Conservation (phyloP, 2,329 filamentous ascomycete genomes). For the Diaporthe helianthi region DNA sequence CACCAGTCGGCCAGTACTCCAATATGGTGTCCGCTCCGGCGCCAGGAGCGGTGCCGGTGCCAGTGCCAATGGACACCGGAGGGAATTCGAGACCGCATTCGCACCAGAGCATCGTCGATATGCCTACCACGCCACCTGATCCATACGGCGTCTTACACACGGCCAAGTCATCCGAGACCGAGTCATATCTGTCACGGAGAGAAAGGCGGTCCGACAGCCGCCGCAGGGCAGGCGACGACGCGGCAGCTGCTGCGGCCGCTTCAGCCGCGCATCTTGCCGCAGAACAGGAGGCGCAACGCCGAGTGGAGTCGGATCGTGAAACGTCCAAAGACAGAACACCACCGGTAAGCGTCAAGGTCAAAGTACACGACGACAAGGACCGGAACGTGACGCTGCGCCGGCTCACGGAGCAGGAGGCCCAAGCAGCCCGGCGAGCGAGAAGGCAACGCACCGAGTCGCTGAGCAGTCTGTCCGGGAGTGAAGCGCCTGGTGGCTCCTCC, state of each 20-base stretch:
- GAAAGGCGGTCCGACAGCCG: constrained; percentile 55
- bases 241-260: constrained; percentile 56
- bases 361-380: constrained; percentile 66
- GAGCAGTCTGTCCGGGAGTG: constrained; percentile 64
- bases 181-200: constrained; percentile 51
- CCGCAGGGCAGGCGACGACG: constrained; percentile 52
- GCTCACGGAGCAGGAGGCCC: constrained; percentile 66
- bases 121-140: constrained; percentile 64
- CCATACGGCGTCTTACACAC: constrained; percentile 54
- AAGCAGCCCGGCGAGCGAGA: constrained; percentile 49
- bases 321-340: constrained; percentile 48
- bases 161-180: constrained; percentile 48
- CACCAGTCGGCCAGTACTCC: constrained; percentile 29
- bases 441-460: constrained; percentile 57
- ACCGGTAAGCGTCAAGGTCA: constrained; percentile 65
- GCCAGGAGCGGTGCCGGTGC: constrained; percentile 8
- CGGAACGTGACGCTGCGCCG: constrained; percentile 67
- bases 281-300: constrained; percentile 51
- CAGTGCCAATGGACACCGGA: constrained; percentile 27
- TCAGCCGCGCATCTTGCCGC: constrained; percentile 57
- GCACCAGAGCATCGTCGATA: constrained; percentile 49
- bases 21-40: constrained; percentile 26
- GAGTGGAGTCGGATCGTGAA: constrained; percentile 43
- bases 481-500: constrained; percentile 42
- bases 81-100: constrained; percentile 49